A percentile compares a stretch with the other conserved stretches of the same genome.
Evolutionary conservation across 805 yeast genomes (phyloP).

Genomic region (Starmerella sirachaensis): DNA sequence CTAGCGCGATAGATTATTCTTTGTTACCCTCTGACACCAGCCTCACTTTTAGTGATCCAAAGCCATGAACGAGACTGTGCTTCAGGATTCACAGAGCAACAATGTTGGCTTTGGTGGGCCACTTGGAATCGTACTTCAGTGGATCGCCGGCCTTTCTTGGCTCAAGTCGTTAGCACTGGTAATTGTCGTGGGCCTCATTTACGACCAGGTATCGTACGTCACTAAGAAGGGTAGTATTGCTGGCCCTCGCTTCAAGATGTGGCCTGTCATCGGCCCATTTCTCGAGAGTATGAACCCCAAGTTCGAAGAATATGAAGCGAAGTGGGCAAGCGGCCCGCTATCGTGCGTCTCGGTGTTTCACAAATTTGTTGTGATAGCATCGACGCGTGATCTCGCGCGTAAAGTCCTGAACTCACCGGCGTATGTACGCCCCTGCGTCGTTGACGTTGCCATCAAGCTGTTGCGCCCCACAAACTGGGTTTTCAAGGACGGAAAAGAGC

Average conservation of each 20-base stretch:
- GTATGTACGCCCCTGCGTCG: slow-evolving; percentile 94
- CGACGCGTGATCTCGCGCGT: slow-evolving; percentile 76
- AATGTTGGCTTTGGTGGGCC: slow-evolving; percentile 1
- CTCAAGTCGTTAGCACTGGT: slow-evolving; percentile 11
- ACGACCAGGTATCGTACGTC: slow-evolving; percentile 52
- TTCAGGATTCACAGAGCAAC: not conserved
- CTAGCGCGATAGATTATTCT: too few species aligned
- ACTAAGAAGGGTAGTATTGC: slow-evolving; percentile 75
- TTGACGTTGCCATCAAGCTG: slow-evolving; percentile 90
- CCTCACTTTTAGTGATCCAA: too few species aligned
- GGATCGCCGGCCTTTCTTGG: slow-evolving; percentile 9
- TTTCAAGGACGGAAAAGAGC: slow-evolving; percentile 90
- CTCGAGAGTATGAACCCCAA: slow-evolving; percentile 90
- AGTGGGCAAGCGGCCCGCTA: slow-evolving; percentile 90
- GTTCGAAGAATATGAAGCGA: slow-evolving; percentile 81
- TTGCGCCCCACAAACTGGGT: slow-evolving; percentile 97
- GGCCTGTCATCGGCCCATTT: slow-evolving; percentile 96
- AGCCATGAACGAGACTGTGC: slow-evolving; percentile 6
- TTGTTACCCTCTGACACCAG: too few species aligned
- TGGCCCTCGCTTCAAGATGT: slow-evolving; percentile 76
- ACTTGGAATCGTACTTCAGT: not conserved
- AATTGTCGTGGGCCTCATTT: slow-evolving; percentile 22
- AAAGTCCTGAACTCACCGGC: slow-evolving; percentile 74
- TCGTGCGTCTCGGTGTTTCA: slow-evolving; percentile 97
- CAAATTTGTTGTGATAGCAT: slow-evolving; percentile 91